phyloP scores from a whole-genome alignment of 2,329 filamentous ascomycete genomes.

The Alternaria sp. region DNA sequence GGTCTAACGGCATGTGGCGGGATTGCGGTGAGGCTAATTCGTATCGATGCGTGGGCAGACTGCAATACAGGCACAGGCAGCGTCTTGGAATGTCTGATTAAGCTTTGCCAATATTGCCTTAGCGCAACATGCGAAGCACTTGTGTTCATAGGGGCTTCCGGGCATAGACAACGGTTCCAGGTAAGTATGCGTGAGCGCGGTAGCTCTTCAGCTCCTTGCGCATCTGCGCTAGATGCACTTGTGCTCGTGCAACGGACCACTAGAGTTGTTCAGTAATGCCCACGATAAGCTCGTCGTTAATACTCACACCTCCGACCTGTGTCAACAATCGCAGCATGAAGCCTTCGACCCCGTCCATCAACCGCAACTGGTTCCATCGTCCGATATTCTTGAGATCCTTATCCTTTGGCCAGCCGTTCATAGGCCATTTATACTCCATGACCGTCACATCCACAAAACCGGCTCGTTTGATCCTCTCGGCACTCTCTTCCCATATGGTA shows the following conservation, averaged over 20 bases:
- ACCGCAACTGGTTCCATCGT: conserved; percentile 46
- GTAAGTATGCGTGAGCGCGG: conserved; percentile 47
- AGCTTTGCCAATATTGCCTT: background rate
- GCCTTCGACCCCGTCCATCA: conserved; percentile 50
- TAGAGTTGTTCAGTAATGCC: conserved; percentile 12
- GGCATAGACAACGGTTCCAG: conserved; percentile 49
- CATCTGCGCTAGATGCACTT: conserved; percentile 50
- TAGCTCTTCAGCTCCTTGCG: conserved; percentile 44
- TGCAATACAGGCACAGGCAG: background rate
- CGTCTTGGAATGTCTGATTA: background rate
- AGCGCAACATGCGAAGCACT: background rate
- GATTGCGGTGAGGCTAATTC: background rate
- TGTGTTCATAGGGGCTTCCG: conserved; percentile 40
- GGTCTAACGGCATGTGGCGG: background rate
- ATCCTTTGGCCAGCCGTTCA: conserved; percentile 47
- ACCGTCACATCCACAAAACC: conserved; percentile 49
- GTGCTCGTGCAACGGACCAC: conserved; percentile 46
- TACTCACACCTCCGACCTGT: conserved; percentile 43
- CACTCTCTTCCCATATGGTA: conserved; percentile 46
- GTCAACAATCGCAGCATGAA: conserved; percentile 50
- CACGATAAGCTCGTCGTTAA: background rate
- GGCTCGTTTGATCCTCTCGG: conserved; percentile 40
- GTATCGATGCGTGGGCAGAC: background rate
- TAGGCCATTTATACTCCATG: conserved; percentile 46
- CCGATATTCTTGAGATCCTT: conserved; percentile 47